Base-by-base conservation (phyloP, 768 basidiomycete genomes). In the Termitomyces sp. region DNA sequence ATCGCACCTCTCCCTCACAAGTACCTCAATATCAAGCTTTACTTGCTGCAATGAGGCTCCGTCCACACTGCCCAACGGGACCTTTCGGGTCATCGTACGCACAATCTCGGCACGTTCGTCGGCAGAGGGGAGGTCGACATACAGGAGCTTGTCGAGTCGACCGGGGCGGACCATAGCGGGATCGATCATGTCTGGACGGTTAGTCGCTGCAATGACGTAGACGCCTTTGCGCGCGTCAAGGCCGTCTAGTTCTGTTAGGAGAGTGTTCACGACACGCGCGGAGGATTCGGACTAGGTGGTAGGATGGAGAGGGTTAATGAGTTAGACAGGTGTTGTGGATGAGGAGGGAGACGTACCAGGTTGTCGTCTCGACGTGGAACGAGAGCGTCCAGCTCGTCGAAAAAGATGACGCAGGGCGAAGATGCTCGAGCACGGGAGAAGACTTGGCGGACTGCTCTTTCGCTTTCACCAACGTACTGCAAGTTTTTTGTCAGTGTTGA, bases 151-250 rank as follows among this genome's bases (percentile, higher is more conserved):
- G 75, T 97, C 95, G 11, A 98, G 81, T 10, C 95, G 83, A 0
- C 95, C 95, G 0, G 95, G 95, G n/a, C 95, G 89, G 53, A 93
- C 92, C 94, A 96, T 95, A 7, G 95, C 95, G 0, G 95, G 95
- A 67, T 98, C 95, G 58, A 97, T 95, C 87, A 96, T 96, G 74
- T 98, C 94, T 1, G 95, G 95, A 12, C 95, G 80, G 71, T 96
- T 98, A 31, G 94, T 97, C 8, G 95, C 95, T 0, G 90, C 95
- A 57, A 97, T 92, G 42, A 98, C 94, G 65, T 94, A 95, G 57
- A 97, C 92, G 40, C 82, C 81, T 71, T 90, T 92, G 34, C 93
- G 84, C 2, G 84, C 77, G 59, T 95, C 92, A 25, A 98, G 86
- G 0, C 95, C 95, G 62, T 97, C 95, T 21, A 98, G 85, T 68